Conservation (phyloP, 805 yeast genomes). For the Myxozyma neotropica region DNA sequence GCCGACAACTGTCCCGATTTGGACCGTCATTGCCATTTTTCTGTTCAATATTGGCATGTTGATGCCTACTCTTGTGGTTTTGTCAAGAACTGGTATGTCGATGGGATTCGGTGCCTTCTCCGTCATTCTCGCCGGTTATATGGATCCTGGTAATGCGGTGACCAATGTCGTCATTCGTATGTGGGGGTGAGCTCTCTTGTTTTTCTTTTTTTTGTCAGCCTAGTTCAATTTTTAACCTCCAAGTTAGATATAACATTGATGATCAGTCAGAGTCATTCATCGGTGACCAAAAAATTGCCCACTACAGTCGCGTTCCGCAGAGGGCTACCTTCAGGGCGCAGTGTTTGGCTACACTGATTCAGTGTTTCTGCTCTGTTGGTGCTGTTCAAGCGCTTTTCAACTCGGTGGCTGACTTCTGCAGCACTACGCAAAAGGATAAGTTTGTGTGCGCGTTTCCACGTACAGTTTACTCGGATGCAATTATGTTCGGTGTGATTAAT, state of each 20-base stretch:
- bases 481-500: no score
- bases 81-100: conserved; percentile 47
- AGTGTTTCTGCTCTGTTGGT: conserved; percentile 13
- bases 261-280: conserved; percentile 66
- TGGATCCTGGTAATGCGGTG: conserved; percentile 53
- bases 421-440: conserved; percentile 15
- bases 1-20: conserved; percentile 46
- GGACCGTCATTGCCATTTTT: conserved; percentile 40
- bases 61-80: conserved; percentile 40
- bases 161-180: conserved; percentile 57
- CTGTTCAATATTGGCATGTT: conserved; percentile 39
- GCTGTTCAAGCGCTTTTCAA: conserved; percentile 19
- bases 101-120: conserved; percentile 43
- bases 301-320: conserved; percentile 51
- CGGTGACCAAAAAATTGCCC: conserved; percentile 58
- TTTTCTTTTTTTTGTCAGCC: background rate
- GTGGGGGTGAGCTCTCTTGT: conserved; percentile 43
- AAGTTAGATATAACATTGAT: conserved; percentile 53
- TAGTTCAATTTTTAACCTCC: background rate
- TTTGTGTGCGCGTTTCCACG: conserved; percentile 19
- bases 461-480: conserved; percentile 19
- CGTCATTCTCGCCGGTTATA: conserved; percentile 26
- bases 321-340: conserved; percentile 48
- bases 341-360: conserved; percentile 20
- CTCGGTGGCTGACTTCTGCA: conserved; percentile 15